Percentiles rank a stretch among this genome's conserved stretches.
These are phyloP conservation scores for Croton setiger DNA, from an alignment of 441 rosid species.

Conservation along the genomic window DNA sequence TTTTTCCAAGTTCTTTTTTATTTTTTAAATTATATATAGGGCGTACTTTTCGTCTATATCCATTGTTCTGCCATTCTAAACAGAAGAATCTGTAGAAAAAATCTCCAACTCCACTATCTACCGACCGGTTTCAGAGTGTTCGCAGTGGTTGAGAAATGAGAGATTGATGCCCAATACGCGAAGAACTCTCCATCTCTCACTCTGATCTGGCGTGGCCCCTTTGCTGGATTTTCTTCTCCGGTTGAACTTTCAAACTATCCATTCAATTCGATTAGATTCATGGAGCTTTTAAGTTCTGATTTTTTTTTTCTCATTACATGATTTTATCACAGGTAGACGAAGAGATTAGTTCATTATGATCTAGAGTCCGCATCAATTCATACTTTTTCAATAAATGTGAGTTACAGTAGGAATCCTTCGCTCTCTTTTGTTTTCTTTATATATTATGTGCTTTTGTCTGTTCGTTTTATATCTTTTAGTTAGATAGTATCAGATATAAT, in stretches of 20 bases:
- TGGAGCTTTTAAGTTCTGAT: background rate
- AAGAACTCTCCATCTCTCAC: too few species aligned
- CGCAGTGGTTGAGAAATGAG: background rate
- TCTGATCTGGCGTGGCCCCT: background rate
- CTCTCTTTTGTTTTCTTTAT: background rate
- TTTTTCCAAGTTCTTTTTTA: too few species aligned
- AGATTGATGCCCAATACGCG: background rate
- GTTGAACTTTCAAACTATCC: background rate
- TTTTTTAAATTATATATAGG: too few species aligned
- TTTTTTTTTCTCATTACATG: background rate
- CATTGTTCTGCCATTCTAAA: too few species aligned
- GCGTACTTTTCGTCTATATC: too few species aligned
- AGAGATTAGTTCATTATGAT: background rate
- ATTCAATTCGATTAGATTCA: background rate
- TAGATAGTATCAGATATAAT: background rate
- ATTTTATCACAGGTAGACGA: background rate
- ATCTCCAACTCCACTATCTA: too few species aligned
- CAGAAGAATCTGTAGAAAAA: too few species aligned
- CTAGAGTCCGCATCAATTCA: background rate
- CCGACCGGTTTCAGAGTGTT: background rate
- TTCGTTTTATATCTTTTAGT: background rate
- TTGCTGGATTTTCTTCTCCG: background rate
- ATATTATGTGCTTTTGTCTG: background rate
- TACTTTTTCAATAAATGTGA: constrained; percentile 5
- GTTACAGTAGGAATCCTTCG: background rate